Base-by-base conservation (phyloP, 2,329 filamentous ascomycete species). In the Coniella lustricola region DNA sequence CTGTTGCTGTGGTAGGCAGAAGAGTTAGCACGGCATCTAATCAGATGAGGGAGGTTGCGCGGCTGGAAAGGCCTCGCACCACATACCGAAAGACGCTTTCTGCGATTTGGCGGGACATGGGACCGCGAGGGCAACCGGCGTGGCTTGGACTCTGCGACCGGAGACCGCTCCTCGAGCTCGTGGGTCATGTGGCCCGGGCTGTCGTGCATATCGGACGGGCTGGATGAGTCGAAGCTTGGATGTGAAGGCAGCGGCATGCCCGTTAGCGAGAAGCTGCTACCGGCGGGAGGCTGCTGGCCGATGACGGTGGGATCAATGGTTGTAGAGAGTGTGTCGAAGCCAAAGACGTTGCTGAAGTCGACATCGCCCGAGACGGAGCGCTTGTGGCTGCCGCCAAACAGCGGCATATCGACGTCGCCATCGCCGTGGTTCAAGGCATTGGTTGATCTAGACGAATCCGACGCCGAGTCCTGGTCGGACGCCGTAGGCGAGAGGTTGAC, bases 371-470 rank as follows among this genome's bases (percentile, higher is more conserved):
- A 56, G 53, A 60, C 62, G 39, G 65, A 68, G 72, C 73, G 35
- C 25, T 33, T 42, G 34, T 13, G 43, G 44, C 17, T 40, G 43
- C 25, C 25, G 25, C 38, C 46, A 38, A 46, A 52, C 38, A 25
- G 32, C 66, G 63, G 64, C 67, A 74, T 73, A 57, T 67, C 67
- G 32, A 66, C 55, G 58, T 76, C 73, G 32, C 65, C 56, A 59
- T 76, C 73, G 44, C 61, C 64, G 21, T 65, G 56, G 33, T 66
- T 67, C 49, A 67, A 60, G 29, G 62, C 67, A 17, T 70, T 67
- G 53, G 72, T 70, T 14, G 70, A 69, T 34, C 67, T 68, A 12
- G 71, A 72, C 8, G 75, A 77, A 52, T 77, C 74, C 44, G 74
- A 77, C 3, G 72, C 50, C 3, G 73, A 75, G 56, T 77, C 74